Percentiles rank a stretch among this genome's conserved stretches.
phyloP scores from a whole-genome alignment of 352 stramenopile genomes.

The Pythium phragmitis region DNA sequence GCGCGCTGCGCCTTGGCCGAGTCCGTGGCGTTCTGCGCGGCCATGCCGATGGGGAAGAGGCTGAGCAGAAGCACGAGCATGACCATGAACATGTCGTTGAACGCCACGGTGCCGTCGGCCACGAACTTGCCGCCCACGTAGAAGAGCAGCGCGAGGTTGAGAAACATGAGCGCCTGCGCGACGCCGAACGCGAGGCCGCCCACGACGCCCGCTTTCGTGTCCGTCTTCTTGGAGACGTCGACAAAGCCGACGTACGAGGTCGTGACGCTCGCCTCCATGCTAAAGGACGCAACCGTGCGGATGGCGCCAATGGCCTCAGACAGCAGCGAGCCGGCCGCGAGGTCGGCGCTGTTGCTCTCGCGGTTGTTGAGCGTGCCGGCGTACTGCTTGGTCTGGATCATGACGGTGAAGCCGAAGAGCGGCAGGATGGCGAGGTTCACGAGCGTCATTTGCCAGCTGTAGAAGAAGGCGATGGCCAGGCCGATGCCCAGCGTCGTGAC shows the following conservation, averaged over 20 bases:
- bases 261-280: slow-evolving; percentile 30
- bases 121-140: slow-evolving; percentile 54
- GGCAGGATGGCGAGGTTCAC: slow-evolving; percentile 31
- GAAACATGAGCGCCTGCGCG: slow-evolving; percentile 54
- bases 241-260: slow-evolving; percentile 26
- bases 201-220: slow-evolving; percentile 36
- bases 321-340: slow-evolving; percentile 28
- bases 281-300: slow-evolving; percentile 42
- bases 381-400: slow-evolving; percentile 18
- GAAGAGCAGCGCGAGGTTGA: slow-evolving; percentile 61
- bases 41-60: slow-evolving; percentile 35
- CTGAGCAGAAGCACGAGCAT: slow-evolving; percentile 44
- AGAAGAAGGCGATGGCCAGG: slow-evolving; percentile 35
- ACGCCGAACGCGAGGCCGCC: slow-evolving; percentile 53
- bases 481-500: slow-evolving; percentile 30
- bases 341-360: slow-evolving; percentile 29
- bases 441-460: slow-evolving; percentile 48
- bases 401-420: slow-evolving; percentile 22
- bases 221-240: slow-evolving; percentile 23
- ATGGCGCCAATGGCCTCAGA: slow-evolving; percentile 34
- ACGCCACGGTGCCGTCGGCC: slow-evolving; percentile 30
- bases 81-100: slow-evolving; percentile 46
- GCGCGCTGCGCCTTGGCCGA: slow-evolving; percentile 32
- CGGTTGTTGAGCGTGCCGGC: slow-evolving; percentile 24
- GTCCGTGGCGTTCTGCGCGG: slow-evolving; percentile 32